A percentile compares a stretch with the other conserved stretches of the same genome.
Evolutionary conservation across 2,329 filamentous ascomycete species (phyloP).

Genomic region (Verticillium nubilum): DNA sequence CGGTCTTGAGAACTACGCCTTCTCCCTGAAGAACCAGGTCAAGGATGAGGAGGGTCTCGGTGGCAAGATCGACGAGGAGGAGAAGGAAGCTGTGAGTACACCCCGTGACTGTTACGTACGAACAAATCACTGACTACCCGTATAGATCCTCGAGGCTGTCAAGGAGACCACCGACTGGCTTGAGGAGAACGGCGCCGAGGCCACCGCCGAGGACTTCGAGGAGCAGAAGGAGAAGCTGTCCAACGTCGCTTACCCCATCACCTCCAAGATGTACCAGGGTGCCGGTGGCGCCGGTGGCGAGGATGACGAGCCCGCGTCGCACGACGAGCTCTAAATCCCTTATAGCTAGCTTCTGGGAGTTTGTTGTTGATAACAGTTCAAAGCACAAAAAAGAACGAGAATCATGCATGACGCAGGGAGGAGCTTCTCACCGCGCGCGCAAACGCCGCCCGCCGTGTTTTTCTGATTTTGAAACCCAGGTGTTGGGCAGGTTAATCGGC

Average conservation of each 20-base stretch:
- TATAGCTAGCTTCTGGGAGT: neutral
- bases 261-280: constrained; percentile 86
- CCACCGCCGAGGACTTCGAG: constrained; percentile 90
- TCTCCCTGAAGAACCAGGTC: constrained; percentile 98
- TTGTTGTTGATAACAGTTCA: neutral
- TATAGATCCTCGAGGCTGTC: constrained; percentile 79
- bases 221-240: constrained; percentile 99
- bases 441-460: constrained; percentile 1
- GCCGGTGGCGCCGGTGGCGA: constrained; percentile 56
- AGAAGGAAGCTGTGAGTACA: constrained; percentile 82
- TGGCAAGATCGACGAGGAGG: constrained; percentile 96
- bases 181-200: constrained; percentile 84
- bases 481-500: constrained; percentile 13
- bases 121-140: neutral
- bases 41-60: constrained; percentile 95
- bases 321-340: constrained; percentile 71
- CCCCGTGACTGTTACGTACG: neutral
- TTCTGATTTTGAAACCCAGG: constrained; percentile 7
- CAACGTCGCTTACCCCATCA: constrained; percentile 95
- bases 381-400: constrained; percentile 10
- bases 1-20: constrained; percentile 97
- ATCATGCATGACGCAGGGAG: constrained; percentile 9
- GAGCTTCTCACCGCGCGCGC: neutral
- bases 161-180: constrained; percentile 98
- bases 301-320: constrained; percentile 61